Conservation (phyloP, 805 yeast genomes). For the Metschnikowia picachoensis region DNA sequence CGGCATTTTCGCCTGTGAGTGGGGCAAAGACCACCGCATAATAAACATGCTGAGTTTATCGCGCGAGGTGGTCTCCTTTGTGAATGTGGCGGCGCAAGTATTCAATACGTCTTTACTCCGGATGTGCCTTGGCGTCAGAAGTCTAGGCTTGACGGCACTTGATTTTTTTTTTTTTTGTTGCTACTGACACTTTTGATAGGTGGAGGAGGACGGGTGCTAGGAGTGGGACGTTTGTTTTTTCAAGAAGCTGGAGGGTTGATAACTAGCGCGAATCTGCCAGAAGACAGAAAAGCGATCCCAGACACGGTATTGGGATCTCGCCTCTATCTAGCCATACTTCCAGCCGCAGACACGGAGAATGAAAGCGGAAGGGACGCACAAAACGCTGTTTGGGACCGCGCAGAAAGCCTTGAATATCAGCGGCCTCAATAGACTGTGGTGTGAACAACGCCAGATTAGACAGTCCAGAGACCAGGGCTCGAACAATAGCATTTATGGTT, state of each 20-base stretch:
- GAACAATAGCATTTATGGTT: too few relatives aligned
- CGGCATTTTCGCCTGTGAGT: constrained; percentile 17
- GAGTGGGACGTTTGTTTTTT: constrained; percentile 18
- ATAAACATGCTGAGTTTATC: constrained; percentile 10
- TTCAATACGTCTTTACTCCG: constrained; percentile 3
- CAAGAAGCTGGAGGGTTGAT: constrained; percentile 16
- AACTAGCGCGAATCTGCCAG: constrained; percentile 13
- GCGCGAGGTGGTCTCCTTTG: constrained; percentile 10
- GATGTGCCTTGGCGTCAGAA: constrained; percentile 15
- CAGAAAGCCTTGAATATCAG: constrained; percentile 7
- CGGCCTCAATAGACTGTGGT: neutral
- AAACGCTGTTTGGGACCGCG: constrained; percentile 15
- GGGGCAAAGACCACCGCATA: constrained; percentile 17
- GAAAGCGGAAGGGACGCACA: constrained; percentile 9
- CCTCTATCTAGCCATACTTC: constrained; percentile 13
- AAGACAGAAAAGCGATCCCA: constrained; percentile 2
- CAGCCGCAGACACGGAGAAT: constrained; percentile 6
- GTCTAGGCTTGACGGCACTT: constrained; percentile 15
- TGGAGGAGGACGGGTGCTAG: constrained; percentile 20
- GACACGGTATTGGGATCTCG: constrained; percentile 11
- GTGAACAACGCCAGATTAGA: neutral
- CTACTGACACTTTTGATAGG: constrained; percentile 15
- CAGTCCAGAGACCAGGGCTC: neutral
- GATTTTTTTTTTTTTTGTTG: constrained; percentile 17
- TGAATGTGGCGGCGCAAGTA: constrained; percentile 14